Evolutionary conservation across 208 protist genomes (phyloP).

Genomic region (Leishmania lainsoni): DNA sequence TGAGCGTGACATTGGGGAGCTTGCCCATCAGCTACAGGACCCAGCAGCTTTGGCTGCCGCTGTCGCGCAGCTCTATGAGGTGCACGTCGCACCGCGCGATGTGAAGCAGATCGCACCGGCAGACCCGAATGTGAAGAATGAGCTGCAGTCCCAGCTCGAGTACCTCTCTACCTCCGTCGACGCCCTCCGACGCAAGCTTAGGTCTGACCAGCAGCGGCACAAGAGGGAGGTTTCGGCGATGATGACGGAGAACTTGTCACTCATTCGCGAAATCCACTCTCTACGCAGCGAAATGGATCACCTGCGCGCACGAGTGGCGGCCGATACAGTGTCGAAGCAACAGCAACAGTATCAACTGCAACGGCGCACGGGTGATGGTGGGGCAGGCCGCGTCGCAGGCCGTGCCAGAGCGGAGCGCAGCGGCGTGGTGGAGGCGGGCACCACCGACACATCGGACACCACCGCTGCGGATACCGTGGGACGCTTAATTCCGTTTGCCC

Average conservation of each 20-base stretch:
- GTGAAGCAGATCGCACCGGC: slow-evolving; percentile 69
- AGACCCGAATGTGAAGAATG: slow-evolving; percentile 77
- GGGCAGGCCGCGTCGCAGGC: neutral
- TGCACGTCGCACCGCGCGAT: slow-evolving; percentile 77
- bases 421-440: neutral
- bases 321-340: slow-evolving; percentile 55
- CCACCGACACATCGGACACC: neutral
- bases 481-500: neutral
- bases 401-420: slow-evolving; percentile 9
- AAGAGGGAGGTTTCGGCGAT: slow-evolving; percentile 88
- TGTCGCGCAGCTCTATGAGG: slow-evolving; percentile 83
- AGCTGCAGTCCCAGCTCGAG: slow-evolving; percentile 92
- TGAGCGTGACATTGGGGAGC: slow-evolving; percentile 79
- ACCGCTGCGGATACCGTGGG: neutral
- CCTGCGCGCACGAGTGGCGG: slow-evolving; percentile 62
- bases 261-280: slow-evolving; percentile 96
- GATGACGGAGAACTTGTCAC: slow-evolving; percentile 95
- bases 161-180: slow-evolving; percentile 94
- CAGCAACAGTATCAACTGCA: slow-evolving; percentile 29
- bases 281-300: slow-evolving; percentile 90
- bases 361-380: neutral
- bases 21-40: slow-evolving; percentile 91
- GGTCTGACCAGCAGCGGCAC: slow-evolving; percentile 90
- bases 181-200: slow-evolving; percentile 90
- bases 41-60: slow-evolving; percentile 81